Conservation (phyloP, 139 green algal genomes). For the Chlorella sp. region DNA sequence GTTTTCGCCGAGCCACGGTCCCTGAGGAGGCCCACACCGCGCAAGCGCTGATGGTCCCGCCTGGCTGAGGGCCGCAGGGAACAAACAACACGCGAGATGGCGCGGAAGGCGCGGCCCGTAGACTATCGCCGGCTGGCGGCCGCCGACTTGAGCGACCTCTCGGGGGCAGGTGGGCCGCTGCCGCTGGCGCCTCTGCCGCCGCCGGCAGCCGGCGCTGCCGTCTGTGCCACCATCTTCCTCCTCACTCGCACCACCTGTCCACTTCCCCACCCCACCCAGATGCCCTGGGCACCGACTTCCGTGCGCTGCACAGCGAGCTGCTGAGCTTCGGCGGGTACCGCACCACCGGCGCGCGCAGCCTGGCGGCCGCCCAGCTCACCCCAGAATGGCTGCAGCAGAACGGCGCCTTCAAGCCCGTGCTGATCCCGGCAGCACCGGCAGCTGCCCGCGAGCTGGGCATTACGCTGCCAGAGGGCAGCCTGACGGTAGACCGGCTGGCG, state of each 20-base stretch:
- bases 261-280: not conserved
- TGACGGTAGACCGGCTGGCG: conserved; percentile 13
- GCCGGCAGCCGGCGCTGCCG: not conserved
- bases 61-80: too few relatives aligned
- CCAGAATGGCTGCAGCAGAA: conserved; percentile 21
- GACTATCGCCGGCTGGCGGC: conserved; percentile 9
- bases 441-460: conserved; percentile 10
- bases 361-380: conserved; percentile 21
- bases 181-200: not conserved
- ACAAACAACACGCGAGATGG: too few relatives aligned
- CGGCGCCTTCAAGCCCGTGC: conserved; percentile 20
- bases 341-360: not conserved
- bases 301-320: conserved; percentile 33
- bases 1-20: too few relatives aligned
- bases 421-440: not conserved
- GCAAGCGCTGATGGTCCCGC: too few relatives aligned
- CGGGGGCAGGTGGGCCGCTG: not conserved
- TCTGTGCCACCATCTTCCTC: not conserved
- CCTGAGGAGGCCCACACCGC: too few relatives aligned
- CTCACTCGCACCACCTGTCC: not conserved
- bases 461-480: conserved; percentile 10
- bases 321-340: conserved; percentile 24
- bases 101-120: not conserved
- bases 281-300: conserved; percentile 28
- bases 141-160: conserved; percentile 6